A percentile compares a stretch with the other conserved stretches of the same genome.
These are phyloP conservation scores for Fusarium pseudocircinatum DNA, from an alignment of 2,329 filamentous ascomycete genomes.

Conservation along the genomic window DNA sequence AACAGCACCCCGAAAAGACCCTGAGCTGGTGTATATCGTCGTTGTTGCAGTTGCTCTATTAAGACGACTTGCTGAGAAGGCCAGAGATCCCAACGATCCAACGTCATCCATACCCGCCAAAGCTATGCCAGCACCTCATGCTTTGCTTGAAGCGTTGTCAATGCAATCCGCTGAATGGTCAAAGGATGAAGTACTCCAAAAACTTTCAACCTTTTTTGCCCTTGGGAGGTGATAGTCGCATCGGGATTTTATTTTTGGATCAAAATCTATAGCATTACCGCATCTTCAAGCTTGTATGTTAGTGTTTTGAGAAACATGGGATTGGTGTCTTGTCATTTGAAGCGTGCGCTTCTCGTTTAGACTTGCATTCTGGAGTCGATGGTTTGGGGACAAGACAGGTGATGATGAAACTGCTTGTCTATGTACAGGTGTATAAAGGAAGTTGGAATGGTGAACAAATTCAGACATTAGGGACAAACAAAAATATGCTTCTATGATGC, in stretches of 20 bases:
- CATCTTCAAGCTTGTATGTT: conserved; percentile 43
- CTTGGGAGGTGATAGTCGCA: conserved; percentile 57
- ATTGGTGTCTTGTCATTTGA: conserved; percentile 41
- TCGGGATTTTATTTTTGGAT: conserved; percentile 34
- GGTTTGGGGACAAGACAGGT: conserved; percentile 36
- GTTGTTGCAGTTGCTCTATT: conserved; percentile 74
- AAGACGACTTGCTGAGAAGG: conserved; percentile 75
- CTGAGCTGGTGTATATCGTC: conserved; percentile 70
- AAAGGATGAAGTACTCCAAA: conserved; percentile 72
- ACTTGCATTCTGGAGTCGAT: conserved; percentile 45
- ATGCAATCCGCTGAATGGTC: conserved; percentile 71
- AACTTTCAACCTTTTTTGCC: conserved; percentile 68
- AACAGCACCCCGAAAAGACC: conserved; percentile 55
- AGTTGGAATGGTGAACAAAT: conserved; percentile 40
- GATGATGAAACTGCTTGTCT: conserved; percentile 36
- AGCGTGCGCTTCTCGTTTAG: conserved; percentile 43
- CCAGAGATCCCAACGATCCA: conserved; percentile 63
- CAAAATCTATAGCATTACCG: conserved; percentile 20
- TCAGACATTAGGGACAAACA: conserved; percentile 40
- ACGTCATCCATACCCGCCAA: conserved; percentile 64
- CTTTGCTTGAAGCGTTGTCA: conserved; percentile 72
- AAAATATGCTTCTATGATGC: conserved; percentile 36
- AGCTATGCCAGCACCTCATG: conserved; percentile 73
- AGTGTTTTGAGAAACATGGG: conserved; percentile 41
- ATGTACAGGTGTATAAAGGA: conserved; percentile 38